Evolutionary conservation across 2,329 filamentous ascomycete genomes (phyloP).

Genomic region (Penicillium sp.): DNA sequence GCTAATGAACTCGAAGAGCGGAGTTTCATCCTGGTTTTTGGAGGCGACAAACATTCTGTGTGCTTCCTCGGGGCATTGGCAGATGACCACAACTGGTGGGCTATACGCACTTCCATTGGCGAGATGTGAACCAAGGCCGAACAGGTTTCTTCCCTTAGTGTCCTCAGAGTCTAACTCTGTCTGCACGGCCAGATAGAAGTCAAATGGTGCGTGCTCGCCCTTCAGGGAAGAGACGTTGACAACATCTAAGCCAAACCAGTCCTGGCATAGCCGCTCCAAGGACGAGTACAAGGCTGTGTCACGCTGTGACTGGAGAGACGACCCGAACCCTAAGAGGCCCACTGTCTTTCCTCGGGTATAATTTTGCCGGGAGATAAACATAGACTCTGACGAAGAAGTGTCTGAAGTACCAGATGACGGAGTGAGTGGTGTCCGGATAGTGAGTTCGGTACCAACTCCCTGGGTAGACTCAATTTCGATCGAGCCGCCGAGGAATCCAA

Average conservation of each 20-base stretch:
- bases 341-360: slow-evolving; percentile 15
- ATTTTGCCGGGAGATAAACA: neutral
- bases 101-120: neutral
- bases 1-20: slow-evolving; percentile 36
- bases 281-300: slow-evolving; percentile 18
- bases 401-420: neutral
- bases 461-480: slow-evolving; percentile 32
- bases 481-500: slow-evolving; percentile 28
- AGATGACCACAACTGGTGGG: slow-evolving; percentile 33
- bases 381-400: neutral
- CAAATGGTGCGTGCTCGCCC: slow-evolving; percentile 12
- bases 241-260: slow-evolving; percentile 22
- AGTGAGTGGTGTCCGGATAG: slow-evolving; percentile 5
- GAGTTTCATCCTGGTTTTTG: slow-evolving; percentile 4
- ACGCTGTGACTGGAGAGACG: neutral
- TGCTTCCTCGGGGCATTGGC: slow-evolving; percentile 24
- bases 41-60: slow-evolving; percentile 21
- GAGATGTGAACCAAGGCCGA: no score
- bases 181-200: slow-evolving; percentile 23
- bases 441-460: slow-evolving; percentile 29
- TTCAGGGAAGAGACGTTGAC: neutral
- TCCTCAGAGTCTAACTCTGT: no score
- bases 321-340: slow-evolving; percentile 23
- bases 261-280: slow-evolving; percentile 21
- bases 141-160: no score